Evolutionary conservation across 2,329 filamentous ascomycete species (phyloP).

Genomic region (Plectosphaerella cucumerina): DNA sequence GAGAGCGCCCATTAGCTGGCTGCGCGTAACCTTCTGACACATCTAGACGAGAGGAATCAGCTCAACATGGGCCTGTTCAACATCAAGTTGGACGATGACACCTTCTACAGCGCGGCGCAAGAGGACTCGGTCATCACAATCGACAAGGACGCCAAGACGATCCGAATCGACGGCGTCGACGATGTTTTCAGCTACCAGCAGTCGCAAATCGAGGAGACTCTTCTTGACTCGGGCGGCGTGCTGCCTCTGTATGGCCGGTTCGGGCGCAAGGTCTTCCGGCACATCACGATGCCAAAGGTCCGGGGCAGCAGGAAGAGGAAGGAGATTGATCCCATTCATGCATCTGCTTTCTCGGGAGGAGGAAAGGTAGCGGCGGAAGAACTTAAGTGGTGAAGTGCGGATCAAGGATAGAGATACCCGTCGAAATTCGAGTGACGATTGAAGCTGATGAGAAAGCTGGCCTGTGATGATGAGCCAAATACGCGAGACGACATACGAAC

Average conservation of each 20-base stretch:
- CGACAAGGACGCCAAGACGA: constrained; percentile 10
- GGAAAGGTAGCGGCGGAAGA: background rate
- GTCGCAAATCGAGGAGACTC: constrained; percentile 9
- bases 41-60: constrained; percentile 11
- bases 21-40: background rate
- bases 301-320: constrained; percentile 1
- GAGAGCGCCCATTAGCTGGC: background rate
- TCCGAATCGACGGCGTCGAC: constrained; percentile 4
- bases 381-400: too few relatives aligned
- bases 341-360: background rate
- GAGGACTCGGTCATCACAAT: constrained; percentile 10
- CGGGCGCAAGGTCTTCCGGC: constrained; percentile 10
- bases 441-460: too few relatives aligned
- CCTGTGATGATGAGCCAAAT: too few relatives aligned
- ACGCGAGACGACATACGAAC: too few relatives aligned
- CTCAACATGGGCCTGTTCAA: constrained; percentile 13
- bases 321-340: background rate
- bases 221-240: constrained; percentile 11
- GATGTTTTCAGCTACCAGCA: constrained; percentile 6
- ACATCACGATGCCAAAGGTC: constrained; percentile 7
- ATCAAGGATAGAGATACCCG: too few relatives aligned
- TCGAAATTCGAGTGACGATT: too few relatives aligned
- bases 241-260: constrained; percentile 8
- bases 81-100: constrained; percentile 7
- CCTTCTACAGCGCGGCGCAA: constrained; percentile 9